A percentile compares a stretch with the other conserved stretches of the same genome.
phyloP scores from a whole-genome alignment of 257 asterid genomes.

The Scutellaria barbata region DNA sequence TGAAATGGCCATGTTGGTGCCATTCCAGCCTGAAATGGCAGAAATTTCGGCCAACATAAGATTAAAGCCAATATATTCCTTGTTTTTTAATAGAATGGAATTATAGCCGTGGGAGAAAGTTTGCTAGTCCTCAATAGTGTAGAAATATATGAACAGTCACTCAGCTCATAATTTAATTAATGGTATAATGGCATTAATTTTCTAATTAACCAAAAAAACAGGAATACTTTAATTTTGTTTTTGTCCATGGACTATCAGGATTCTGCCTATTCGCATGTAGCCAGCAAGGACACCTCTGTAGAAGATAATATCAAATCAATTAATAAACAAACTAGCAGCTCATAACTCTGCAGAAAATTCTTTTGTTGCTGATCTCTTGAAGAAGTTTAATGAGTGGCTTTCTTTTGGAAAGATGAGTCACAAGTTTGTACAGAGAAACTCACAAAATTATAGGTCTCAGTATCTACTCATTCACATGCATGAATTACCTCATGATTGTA shows the following conservation, averaged over 20 bases:
- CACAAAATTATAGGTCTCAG: slow-evolving; percentile 10
- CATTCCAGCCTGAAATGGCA: too few relatives aligned
- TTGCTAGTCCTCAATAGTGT: slow-evolving; percentile 6
- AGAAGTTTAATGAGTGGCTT: slow-evolving; percentile 21
- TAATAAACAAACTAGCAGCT: background rate
- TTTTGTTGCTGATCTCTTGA: background rate
- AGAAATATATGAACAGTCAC: slow-evolving; percentile 11
- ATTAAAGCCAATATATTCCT: too few relatives aligned
- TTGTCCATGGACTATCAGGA: slow-evolving; percentile 19
- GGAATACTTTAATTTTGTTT: slow-evolving; percentile 1
- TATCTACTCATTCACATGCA: slow-evolving; percentile 22
- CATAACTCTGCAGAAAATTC: too few relatives aligned
- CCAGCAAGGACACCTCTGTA: background rate
- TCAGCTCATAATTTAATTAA: slow-evolving; percentile 18
- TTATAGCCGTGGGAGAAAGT: background rate
- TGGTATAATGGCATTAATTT: background rate
- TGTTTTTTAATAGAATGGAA: too few relatives aligned
- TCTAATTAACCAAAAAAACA: background rate
- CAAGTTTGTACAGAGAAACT: background rate
- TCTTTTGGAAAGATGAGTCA: slow-evolving; percentile 11
- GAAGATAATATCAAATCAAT: background rate
- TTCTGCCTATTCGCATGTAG: background rate
- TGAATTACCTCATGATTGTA: slow-evolving; percentile 6
- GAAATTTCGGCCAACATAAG: too few relatives aligned
- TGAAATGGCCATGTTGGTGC: too few relatives aligned